A percentile compares a stretch with the other conserved stretches of the same genome.
These are phyloP conservation scores for Candida sp. DNA, from an alignment of 1,139 yeast genomes.

Conservation along the genomic window DNA sequence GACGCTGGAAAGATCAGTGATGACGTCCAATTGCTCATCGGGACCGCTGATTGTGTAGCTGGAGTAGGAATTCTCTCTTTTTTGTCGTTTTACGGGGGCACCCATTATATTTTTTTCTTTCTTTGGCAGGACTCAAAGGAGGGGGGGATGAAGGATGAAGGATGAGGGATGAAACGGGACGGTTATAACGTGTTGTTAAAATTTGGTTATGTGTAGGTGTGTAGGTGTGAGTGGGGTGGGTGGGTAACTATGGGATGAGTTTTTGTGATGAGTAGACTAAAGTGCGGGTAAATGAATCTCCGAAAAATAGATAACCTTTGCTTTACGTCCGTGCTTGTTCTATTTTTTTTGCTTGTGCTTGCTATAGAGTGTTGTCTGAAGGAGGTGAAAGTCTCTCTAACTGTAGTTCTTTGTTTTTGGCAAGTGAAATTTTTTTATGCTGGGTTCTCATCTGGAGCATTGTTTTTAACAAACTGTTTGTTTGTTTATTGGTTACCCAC, in stretches of 20 bases:
- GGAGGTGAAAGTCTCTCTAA: not conserved
- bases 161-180: too few species aligned
- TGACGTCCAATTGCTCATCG: not conserved
- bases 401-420: not conserved
- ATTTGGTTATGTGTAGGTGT: not conserved
- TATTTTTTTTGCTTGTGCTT: too few species aligned
- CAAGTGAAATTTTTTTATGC: not conserved
- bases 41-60: not conserved
- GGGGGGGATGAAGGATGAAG: not conserved
- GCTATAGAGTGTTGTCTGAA: too few species aligned
- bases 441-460: not conserved
- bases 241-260: not conserved
- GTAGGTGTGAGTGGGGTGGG: not conserved
- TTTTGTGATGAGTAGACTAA: not conserved
- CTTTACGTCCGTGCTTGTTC: too few species aligned
- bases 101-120: not conserved
- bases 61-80: slow-evolving; percentile 2
- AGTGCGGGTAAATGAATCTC: not conserved
- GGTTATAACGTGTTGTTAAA: not conserved
- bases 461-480: not conserved
- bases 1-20: not conserved
- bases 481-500: too few species aligned
- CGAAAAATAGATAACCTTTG: not conserved
- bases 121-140: not conserved
- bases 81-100: not conserved